Conservation (phyloP, 1,284 basidiomycete species). For the Malassezia vespertilionis region DNA sequence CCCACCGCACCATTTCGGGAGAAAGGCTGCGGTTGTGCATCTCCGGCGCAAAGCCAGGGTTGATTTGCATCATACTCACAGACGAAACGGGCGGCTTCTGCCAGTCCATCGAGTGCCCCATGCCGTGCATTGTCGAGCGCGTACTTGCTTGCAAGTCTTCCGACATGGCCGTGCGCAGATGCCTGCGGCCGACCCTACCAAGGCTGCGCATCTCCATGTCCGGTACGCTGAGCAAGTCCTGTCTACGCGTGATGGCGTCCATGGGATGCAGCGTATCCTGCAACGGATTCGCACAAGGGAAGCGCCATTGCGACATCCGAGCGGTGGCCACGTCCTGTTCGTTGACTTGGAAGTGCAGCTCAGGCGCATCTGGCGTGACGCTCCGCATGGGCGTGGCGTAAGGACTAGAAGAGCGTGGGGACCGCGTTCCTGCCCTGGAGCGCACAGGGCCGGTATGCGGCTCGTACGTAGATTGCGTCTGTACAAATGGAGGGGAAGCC, state of each 20-base stretch:
- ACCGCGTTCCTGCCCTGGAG: not conserved
- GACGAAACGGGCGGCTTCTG: not conserved
- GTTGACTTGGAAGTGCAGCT: not conserved
- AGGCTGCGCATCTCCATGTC: not conserved
- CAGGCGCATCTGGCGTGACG: constrained; percentile 9
- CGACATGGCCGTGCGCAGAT: constrained; percentile 12
- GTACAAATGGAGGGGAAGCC: too few relatives aligned
- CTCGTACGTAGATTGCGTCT: too few relatives aligned
- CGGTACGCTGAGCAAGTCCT: not conserved
- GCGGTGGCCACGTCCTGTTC: not conserved
- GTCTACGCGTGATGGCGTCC: constrained; percentile 9
- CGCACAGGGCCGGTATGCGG: constrained; percentile 11
- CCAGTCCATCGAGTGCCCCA: not conserved
- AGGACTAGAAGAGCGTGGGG: constrained; percentile 10
- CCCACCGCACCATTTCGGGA: constrained; percentile 1
- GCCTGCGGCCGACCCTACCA: not conserved
- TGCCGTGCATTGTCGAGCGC: not conserved
- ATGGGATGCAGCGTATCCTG: constrained; percentile 7
- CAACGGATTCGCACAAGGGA: not conserved
- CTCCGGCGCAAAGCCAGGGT: not conserved
- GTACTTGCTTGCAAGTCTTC: constrained; percentile 9
- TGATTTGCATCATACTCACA: not conserved
- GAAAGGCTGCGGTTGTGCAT: not conserved
- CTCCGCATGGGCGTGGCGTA: constrained; percentile 9
- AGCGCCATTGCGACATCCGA: constrained; percentile 15